Percentiles rank a stretch among this genome's conserved stretches.
Conservation (phyloP, 2,329 filamentous ascomycete genomes). For the Epichloe glyceriae region DNA sequence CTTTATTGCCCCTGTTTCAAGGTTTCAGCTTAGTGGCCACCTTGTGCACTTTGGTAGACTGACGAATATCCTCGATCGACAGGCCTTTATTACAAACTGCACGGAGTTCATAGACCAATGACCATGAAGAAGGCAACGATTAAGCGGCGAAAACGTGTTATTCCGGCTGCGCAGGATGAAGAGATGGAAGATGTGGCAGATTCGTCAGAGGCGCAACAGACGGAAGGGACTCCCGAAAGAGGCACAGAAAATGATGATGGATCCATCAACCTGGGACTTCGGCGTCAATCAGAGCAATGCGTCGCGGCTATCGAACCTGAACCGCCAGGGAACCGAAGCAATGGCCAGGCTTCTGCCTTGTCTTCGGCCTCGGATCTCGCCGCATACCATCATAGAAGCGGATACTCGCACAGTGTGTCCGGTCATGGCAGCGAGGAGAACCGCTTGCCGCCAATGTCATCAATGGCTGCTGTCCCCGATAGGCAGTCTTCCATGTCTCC, state of each 20-base stretch:
- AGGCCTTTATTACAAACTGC: conserved; percentile 94
- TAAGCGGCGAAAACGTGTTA: conserved; percentile 87
- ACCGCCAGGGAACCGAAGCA: conserved; percentile 26
- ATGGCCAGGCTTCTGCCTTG: conserved; percentile 30
- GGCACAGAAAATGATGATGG: conserved; percentile 51
- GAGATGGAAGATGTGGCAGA: conserved; percentile 36
- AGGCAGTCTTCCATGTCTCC: conserved; percentile 47
- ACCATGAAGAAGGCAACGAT: conserved; percentile 99
- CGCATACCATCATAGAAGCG: conserved; percentile 36
- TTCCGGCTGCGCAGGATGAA: conserved; percentile 55
- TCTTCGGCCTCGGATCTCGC: conserved; percentile 31
- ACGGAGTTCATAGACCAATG: conserved; percentile 82
- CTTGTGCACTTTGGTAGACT: not conserved
- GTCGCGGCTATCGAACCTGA: conserved; percentile 35
- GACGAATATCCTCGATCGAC: not conserved
- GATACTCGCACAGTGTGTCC: conserved; percentile 22
- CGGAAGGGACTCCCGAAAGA: conserved; percentile 30
- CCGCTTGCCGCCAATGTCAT: conserved; percentile 41
- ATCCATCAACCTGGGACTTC: conserved; percentile 48
- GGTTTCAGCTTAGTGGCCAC: not conserved
- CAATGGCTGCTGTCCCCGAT: conserved; percentile 30
- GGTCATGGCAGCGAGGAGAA: conserved; percentile 42
- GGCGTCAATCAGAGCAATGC: conserved; percentile 30
- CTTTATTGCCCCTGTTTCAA: not conserved
- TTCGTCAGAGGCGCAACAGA: conserved; percentile 25